phyloP scores from a whole-genome alignment of 306 rosid species.

The Canavalia ensiformis region DNA sequence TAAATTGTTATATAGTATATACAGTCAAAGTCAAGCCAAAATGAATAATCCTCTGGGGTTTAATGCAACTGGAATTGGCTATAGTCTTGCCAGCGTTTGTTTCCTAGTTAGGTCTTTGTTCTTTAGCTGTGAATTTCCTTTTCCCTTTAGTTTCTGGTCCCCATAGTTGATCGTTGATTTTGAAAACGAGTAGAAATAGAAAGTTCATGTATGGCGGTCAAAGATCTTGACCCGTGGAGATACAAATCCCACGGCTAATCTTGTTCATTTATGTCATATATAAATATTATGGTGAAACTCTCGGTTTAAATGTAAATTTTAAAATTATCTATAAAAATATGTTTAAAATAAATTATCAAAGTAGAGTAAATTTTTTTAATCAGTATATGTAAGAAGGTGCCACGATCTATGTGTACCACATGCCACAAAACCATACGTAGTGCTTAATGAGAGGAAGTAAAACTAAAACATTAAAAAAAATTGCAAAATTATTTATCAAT shows the following conservation, averaged over 20 bases:
- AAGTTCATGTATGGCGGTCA: background rate
- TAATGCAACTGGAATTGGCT: background rate
- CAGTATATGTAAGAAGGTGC: too few species aligned
- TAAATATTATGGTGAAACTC: too few species aligned
- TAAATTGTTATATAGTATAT: background rate
- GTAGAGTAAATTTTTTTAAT: too few species aligned
- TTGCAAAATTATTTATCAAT: too few species aligned
- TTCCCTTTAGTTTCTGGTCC: background rate
- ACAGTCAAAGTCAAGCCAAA: slow-evolving; percentile 24
- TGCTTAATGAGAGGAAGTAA: too few species aligned
- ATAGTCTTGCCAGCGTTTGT: background rate
- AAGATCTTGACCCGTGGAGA: background rate
- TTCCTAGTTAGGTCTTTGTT: background rate
- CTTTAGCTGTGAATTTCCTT: background rate
- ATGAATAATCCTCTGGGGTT: background rate
- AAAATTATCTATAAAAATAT: too few species aligned
- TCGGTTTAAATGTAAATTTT: too few species aligned
- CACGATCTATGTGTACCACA: too few species aligned
- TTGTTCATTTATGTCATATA: too few species aligned
- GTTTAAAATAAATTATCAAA: too few species aligned
- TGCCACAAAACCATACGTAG: too few species aligned
- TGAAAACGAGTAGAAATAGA: slow-evolving; percentile 37
- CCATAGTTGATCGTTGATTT: slow-evolving; percentile 27
- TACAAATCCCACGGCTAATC: background rate
- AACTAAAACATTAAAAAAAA: too few species aligned